Evolutionary conservation across 208 protist species (phyloP), one percentile per base, ranked within the genome.

Genomic region (Crithidia brevicula): DNA sequence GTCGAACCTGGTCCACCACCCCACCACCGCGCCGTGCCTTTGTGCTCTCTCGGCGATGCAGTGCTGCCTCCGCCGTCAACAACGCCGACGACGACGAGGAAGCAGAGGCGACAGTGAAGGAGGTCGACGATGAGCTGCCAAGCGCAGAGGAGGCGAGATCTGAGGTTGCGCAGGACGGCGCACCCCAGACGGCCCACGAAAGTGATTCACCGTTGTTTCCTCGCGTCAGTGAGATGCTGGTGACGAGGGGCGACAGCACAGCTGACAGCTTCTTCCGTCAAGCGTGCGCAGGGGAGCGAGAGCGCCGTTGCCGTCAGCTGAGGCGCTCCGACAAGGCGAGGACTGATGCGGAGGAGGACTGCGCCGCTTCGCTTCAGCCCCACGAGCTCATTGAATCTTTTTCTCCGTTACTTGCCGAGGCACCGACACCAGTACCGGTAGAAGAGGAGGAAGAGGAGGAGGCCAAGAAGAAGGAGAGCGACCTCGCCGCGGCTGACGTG

Each of bases 21-120:
- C 83, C 83, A 20, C 83, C 79, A 16, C 83, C 79, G 13, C 83
- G 83, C 8, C 75, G 69, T 3, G 79, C 83, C 33, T 83, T 89
- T 54, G 76, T 89, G 54, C 72, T 89, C 28, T 74, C 83, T 11
- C 70, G 69, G 7, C 61, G 61, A 5, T 72, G 38, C 77, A 70
- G 71, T 22, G 43, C 34, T 28, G 36, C 52, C 1, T 51, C 49
- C 16, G 7, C 27, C n/a, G 11, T 20, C 49, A 27, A 22, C 33
- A 31, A 18, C 23, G 36, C 18, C 38, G 54, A 49, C 23, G 57
- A 18, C 15, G 33, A 23, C n/a, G 64, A 64, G 20, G 33, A 36
- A 42, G n/a, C 23, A 40, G 23, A 11, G 23, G 31, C 23, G 10
- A 46, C 63, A 30, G 49, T 27, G 34, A 7, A 34, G 47, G 27